phyloP scores from a whole-genome alignment of 2,329 filamentous ascomycete genomes.

The Claviceps citrina region DNA sequence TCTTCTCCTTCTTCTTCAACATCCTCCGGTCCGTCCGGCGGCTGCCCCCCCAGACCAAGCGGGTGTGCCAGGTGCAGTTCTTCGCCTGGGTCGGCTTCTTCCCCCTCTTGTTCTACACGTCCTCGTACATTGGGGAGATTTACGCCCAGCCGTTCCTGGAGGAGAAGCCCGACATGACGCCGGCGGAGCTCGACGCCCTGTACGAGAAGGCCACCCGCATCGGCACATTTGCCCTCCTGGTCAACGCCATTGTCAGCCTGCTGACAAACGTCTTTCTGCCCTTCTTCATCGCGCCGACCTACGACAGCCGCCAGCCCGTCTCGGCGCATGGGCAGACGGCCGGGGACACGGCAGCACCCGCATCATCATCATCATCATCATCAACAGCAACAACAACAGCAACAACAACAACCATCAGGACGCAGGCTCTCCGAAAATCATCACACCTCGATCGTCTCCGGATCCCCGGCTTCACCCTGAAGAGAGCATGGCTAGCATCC shows the following conservation, averaged over 20 bases:
- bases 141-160: slow-evolving; percentile 73
- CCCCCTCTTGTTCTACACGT: slow-evolving; percentile 88
- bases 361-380: not conserved
- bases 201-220: slow-evolving; percentile 78
- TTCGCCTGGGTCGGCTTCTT: slow-evolving; percentile 94
- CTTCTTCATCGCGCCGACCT: slow-evolving; percentile 72
- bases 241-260: slow-evolving; percentile 78
- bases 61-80: slow-evolving; percentile 69
- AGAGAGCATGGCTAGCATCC: slow-evolving; percentile 72
- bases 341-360: too few species aligned
- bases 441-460: slow-evolving; percentile 46
- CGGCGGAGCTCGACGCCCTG: slow-evolving; percentile 58
- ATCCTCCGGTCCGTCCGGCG: slow-evolving; percentile 62
- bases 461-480: slow-evolving; percentile 73
- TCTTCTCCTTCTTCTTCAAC: slow-evolving; percentile 65
- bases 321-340: not conserved
- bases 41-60: slow-evolving; percentile 66
- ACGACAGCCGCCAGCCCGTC: slow-evolving; percentile 31
- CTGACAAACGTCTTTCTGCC: slow-evolving; percentile 69
- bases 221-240: slow-evolving; percentile 74
- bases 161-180: slow-evolving; percentile 61
- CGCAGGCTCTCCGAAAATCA: slow-evolving; percentile 15
- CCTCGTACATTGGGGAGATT: slow-evolving; percentile 83
- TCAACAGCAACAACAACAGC: too few species aligned
- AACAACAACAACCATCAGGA: too few species aligned